Conservation (phyloP, 805 yeast species). For the Metschnikowia shivogae region DNA sequence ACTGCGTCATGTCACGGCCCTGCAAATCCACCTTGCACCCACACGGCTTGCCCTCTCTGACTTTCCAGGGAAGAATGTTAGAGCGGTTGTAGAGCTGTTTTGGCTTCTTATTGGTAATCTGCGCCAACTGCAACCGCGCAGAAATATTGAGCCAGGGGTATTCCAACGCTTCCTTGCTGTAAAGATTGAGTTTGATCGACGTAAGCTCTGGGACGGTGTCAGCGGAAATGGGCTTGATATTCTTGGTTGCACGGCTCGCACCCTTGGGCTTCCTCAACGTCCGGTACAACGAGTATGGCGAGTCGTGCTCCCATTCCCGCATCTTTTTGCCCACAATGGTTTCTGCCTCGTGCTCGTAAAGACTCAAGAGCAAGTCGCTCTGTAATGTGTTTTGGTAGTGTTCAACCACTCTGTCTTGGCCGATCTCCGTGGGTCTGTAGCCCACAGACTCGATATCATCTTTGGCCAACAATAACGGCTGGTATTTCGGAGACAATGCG, state of each 20-base stretch:
- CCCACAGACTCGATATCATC: conserved; percentile 78
- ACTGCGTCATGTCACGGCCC: conserved; percentile 84
- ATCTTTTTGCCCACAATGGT: conserved; percentile 60
- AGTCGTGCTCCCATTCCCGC: conserved; percentile 80
- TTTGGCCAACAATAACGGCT: conserved; percentile 60
- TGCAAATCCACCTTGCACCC: conserved; percentile 79
- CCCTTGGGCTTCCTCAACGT: conserved; percentile 74
- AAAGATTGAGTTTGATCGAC: conserved; percentile 71
- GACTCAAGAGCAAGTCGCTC: conserved; percentile 73
- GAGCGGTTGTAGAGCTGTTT: conserved; percentile 66
- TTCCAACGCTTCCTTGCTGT: conserved; percentile 65
- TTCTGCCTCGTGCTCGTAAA: conserved; percentile 63
- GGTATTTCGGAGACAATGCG: conserved; percentile 69
- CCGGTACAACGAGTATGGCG: conserved; percentile 88
- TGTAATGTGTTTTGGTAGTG: conserved; percentile 71
- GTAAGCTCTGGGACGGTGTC: conserved; percentile 68
- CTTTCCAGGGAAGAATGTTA: conserved; percentile 80
- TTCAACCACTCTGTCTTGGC: conserved; percentile 74
- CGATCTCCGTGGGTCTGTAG: conserved; percentile 69
- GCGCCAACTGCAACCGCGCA: conserved; percentile 78
- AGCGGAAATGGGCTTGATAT: conserved; percentile 62
- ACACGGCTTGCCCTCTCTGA: conserved; percentile 83
- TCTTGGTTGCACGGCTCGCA: conserved; percentile 66
- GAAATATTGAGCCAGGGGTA: conserved; percentile 70
- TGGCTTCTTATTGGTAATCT: conserved; percentile 90